Evolutionary conservation across 768 basidiomycete species (phyloP).

Genomic region (Pleurotus giganteus): DNA sequence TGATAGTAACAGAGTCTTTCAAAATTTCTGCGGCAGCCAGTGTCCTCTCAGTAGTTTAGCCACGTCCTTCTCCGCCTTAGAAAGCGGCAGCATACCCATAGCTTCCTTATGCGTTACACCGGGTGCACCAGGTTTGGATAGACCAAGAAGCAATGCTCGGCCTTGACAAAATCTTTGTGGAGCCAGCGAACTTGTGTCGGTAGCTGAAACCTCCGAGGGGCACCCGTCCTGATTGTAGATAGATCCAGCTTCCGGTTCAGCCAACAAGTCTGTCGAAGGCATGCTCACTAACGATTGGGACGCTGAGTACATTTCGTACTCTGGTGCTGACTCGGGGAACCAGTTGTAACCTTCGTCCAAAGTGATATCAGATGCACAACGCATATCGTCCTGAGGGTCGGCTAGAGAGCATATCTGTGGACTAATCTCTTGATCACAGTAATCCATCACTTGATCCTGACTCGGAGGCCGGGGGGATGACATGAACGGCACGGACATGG

Average conservation of each 20-base stretch:
- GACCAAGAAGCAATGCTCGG: constrained; percentile 46
- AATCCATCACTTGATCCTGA: too few species aligned
- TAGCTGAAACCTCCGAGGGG: neutral
- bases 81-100: constrained; percentile 24
- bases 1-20: constrained; percentile 13
- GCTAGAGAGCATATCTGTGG: too few species aligned
- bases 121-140: constrained; percentile 15
- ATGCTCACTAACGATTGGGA: neutral
- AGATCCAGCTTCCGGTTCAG: neutral
- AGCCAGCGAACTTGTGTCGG: constrained; percentile 3
- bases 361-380: too few species aligned
- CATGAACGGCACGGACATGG: too few species aligned
- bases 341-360: too few species aligned
- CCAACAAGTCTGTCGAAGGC: neutral
- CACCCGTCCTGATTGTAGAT: neutral
- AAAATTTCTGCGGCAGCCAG: constrained; percentile 65
- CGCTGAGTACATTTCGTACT: too few species aligned
- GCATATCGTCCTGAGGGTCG: too few species aligned
- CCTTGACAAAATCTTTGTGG: constrained; percentile 46
- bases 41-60: constrained; percentile 54
- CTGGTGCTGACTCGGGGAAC: too few species aligned
- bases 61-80: constrained; percentile 61
- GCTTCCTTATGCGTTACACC: constrained; percentile 1
- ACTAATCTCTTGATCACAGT: too few species aligned
- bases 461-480: too few species aligned